phyloP scores from a whole-genome alignment of 164 flowering plant species.

The Vitis amurensis region DNA sequence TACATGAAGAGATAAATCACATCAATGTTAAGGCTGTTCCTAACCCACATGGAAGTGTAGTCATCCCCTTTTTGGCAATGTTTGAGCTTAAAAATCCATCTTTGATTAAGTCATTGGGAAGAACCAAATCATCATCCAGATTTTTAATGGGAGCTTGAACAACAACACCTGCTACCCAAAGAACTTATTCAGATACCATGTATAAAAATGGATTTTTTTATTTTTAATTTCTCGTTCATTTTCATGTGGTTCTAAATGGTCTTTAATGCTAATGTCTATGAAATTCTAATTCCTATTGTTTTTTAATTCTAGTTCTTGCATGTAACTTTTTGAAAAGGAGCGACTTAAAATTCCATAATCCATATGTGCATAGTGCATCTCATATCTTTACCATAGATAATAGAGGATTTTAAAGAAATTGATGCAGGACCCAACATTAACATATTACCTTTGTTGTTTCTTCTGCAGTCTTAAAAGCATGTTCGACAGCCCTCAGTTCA shows the following conservation, averaged over 20 bases:
- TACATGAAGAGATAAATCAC: background rate
- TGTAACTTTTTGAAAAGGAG: background rate
- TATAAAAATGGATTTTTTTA: no score
- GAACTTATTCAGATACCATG: no score
- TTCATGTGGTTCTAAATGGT: background rate
- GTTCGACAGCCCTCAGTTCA: constrained; percentile 71
- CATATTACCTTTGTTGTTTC: constrained; percentile 10
- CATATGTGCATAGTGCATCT: background rate
- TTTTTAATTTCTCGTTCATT: no score
- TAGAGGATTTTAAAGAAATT: background rate
- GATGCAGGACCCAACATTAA: background rate
- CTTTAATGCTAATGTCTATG: background rate
- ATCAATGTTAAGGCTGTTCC: background rate
- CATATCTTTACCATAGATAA: background rate
- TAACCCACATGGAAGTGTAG: background rate
- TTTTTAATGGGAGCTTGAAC: no score
- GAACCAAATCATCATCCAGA: no score
- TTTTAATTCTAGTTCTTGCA: background rate
- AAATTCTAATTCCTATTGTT: background rate
- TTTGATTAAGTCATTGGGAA: no score
- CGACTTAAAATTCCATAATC: background rate
- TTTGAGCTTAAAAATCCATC: no score
- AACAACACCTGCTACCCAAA: no score
- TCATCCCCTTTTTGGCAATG: no score
- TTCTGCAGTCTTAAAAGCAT: constrained; percentile 68